Evolutionary conservation across 2,329 filamentous ascomycete genomes (phyloP).

Genomic region (Trichophyton equinum): DNA sequence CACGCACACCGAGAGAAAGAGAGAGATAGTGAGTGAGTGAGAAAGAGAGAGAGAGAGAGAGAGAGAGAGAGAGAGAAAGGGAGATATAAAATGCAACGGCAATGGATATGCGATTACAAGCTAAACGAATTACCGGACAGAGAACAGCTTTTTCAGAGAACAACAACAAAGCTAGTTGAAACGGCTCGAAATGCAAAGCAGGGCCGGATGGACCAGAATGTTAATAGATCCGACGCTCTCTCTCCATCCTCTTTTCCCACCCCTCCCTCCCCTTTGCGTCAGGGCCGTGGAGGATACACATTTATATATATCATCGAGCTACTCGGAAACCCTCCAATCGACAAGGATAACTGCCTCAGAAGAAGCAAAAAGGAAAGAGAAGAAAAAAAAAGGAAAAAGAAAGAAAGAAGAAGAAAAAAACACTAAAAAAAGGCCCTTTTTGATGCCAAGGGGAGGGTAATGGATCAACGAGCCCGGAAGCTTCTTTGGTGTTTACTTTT

Average conservation of each 20-base stretch:
- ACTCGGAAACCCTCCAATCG: neutral
- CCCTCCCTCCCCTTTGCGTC: neutral
- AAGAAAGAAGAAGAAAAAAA: too few relatives aligned
- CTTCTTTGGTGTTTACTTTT: conserved; percentile 3
- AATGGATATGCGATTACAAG: neutral
- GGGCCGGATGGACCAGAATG: too few relatives aligned
- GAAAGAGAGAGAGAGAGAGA: too few relatives aligned
- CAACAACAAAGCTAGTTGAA: too few relatives aligned
- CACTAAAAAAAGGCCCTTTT: neutral
- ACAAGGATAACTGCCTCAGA: neutral
- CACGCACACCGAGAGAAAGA: too few relatives aligned
- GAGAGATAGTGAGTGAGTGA: too few relatives aligned
- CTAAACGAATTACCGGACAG: too few relatives aligned
- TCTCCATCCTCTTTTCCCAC: neutral
- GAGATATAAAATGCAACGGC: neutral
- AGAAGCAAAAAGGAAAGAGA: too few relatives aligned
- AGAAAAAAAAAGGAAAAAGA: too few relatives aligned
- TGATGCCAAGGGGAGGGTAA: neutral
- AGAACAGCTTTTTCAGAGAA: too few relatives aligned
- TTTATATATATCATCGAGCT: neutral
- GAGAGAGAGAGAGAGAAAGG: too few relatives aligned
- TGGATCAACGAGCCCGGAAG: conserved; percentile 1
- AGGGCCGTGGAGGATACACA: neutral
- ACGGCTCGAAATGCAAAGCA: too few relatives aligned
- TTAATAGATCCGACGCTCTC: neutral